Percentiles rank a stretch among this genome's conserved stretches.
These are phyloP conservation scores for Suhomyces atakaporum DNA, from an alignment of 1,139 yeast genomes.

Conservation along the genomic window DNA sequence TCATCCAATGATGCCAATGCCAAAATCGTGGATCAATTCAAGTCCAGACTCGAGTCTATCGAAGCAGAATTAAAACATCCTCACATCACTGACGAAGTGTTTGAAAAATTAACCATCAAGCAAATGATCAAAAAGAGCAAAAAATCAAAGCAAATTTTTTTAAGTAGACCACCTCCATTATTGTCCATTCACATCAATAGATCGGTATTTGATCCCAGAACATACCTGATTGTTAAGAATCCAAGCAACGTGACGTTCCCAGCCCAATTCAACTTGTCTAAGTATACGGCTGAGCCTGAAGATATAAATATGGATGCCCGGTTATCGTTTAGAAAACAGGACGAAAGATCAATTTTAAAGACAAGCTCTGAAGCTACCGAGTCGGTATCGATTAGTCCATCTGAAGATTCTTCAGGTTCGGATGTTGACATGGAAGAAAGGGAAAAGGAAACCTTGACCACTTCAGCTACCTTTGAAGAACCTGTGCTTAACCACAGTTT, in stretches of 20 bases:
- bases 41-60: conserved; percentile 55
- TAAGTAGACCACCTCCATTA: conserved; percentile 83
- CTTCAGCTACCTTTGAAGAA: conserved; percentile 3
- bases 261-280: conserved; percentile 60
- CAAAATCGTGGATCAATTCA: conserved; percentile 48
- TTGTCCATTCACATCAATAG: conserved; percentile 85
- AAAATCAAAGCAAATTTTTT: conserved; percentile 78
- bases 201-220: conserved; percentile 85
- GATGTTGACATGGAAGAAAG: conserved; percentile 5
- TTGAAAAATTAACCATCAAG: conserved; percentile 70
- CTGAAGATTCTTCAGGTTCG: conserved; percentile 4
- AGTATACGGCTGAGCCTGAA: conserved; percentile 67
- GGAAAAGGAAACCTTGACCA: conserved; percentile 10
- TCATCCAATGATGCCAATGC: no score
- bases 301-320: conserved; percentile 83
- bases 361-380: background rate
- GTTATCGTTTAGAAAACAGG: conserved; percentile 66
- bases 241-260: conserved; percentile 83
- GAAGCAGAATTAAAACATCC: conserved; percentile 59
- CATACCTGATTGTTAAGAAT: conserved; percentile 82
- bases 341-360: conserved; percentile 21
- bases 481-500: conserved; percentile 35
- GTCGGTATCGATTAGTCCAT: conserved; percentile 4
- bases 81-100: conserved; percentile 77
- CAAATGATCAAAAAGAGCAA: conserved; percentile 74